A percentile compares a stretch with the other conserved stretches of the same genome.
Evolutionary conservation across 495 filamentous ascomycete genomes (phyloP).

Genomic region (Wilcoxina mikolae): DNA sequence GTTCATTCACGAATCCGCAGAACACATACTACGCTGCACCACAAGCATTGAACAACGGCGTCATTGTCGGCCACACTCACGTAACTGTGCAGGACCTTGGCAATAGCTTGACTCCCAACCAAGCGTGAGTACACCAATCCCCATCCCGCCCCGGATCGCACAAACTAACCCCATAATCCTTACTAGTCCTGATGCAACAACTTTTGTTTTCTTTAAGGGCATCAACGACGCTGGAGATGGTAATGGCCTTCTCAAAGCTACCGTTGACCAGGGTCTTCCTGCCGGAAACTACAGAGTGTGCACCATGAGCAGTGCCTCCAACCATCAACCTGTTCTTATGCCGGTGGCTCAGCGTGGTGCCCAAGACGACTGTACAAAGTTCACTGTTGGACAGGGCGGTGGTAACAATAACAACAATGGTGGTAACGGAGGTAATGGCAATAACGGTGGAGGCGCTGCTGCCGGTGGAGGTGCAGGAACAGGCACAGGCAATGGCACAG

Average conservation of each 20-base stretch:
- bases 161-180: background rate
- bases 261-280: slow-evolving; percentile 48
- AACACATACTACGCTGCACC: slow-evolving; percentile 55
- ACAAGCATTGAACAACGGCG: slow-evolving; percentile 41
- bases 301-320: slow-evolving; percentile 52
- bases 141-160: background rate
- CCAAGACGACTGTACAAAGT: slow-evolving; percentile 59
- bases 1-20: slow-evolving; percentile 29
- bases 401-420: slow-evolving; percentile 21
- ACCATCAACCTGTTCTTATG: slow-evolving; percentile 67
- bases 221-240: slow-evolving; percentile 59
- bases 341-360: slow-evolving; percentile 60
- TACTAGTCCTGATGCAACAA: slow-evolving; percentile 38
- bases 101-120: slow-evolving; percentile 34
- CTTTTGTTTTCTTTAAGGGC: slow-evolving; percentile 62
- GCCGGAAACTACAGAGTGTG: slow-evolving; percentile 54
- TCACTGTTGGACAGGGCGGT: slow-evolving; percentile 33
- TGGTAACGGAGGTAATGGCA: slow-evolving; percentile 16
- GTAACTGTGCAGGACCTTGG: slow-evolving; percentile 50
- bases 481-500: background rate
- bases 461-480: slow-evolving; percentile 6
- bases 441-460: slow-evolving; percentile 18
- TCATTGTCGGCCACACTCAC: slow-evolving; percentile 56
- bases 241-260: slow-evolving; percentile 40
- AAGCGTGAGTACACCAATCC: slow-evolving; percentile 19